Percentiles rank a stretch among this genome's conserved stretches.
These are phyloP conservation scores for Bryum argenteum DNA, from an alignment of 225 moss, liverwort and hornwort genomes.

Conservation along the genomic window DNA sequence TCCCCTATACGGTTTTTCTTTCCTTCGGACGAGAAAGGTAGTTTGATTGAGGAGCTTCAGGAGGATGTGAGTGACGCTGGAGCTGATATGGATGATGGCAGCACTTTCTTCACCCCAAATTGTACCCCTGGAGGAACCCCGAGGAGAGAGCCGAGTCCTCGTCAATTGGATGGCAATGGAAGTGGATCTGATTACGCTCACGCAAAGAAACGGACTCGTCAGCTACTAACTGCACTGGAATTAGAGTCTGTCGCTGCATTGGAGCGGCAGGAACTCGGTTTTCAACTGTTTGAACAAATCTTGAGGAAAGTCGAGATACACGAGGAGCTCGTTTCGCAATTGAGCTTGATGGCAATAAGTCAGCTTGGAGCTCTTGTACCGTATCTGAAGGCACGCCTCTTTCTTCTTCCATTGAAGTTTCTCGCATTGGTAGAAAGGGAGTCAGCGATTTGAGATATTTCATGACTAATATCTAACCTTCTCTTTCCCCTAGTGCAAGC, in stretches of 20 bases:
- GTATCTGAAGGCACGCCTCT: slow-evolving; percentile 65
- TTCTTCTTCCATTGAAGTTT: neutral
- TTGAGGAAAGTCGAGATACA: slow-evolving; percentile 49
- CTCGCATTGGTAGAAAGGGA: neutral
- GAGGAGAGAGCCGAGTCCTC: slow-evolving; percentile 29
- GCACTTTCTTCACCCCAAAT: slow-evolving; percentile 42
- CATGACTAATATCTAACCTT: neutral
- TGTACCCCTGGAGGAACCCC: slow-evolving; percentile 45
- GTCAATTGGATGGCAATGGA: slow-evolving; percentile 41
- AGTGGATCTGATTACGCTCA: slow-evolving; percentile 34
- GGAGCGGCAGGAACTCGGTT: slow-evolving; percentile 73
- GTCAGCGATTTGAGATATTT: neutral
- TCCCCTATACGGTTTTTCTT: slow-evolving; percentile 40
- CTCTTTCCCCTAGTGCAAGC: neutral
- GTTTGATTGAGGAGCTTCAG: slow-evolving; percentile 45
- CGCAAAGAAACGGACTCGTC: slow-evolving; percentile 49
- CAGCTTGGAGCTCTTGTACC: slow-evolving; percentile 70
- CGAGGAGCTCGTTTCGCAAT: slow-evolving; percentile 53
- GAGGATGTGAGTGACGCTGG: slow-evolving; percentile 43
- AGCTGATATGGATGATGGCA: slow-evolving; percentile 39
- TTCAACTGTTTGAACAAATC: slow-evolving; percentile 58
- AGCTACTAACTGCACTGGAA: slow-evolving; percentile 49
- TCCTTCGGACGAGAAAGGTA: slow-evolving; percentile 40
- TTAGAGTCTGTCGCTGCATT: slow-evolving; percentile 46
- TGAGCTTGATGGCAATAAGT: slow-evolving; percentile 52